Conservation (phyloP, 2,329 filamentous ascomycete species). For the Lachnellula occidentalis region DNA sequence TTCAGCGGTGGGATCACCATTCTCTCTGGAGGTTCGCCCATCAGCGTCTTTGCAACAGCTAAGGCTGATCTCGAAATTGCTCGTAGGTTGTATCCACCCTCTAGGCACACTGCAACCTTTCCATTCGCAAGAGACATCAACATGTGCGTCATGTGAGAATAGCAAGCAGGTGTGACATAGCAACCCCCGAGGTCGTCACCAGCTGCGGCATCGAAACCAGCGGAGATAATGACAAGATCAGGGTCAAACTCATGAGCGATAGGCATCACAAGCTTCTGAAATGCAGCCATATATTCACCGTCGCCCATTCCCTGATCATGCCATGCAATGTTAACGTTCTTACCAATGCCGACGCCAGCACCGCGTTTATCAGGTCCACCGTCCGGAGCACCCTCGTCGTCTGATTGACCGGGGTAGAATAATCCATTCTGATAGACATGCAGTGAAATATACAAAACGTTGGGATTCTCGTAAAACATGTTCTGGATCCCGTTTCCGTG, state of each 20-base stretch:
- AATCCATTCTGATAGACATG: constrained; percentile 79
- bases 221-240: constrained; percentile 90
- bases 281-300: constrained; percentile 93
- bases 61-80: constrained; percentile 91
- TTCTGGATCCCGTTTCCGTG: constrained; percentile 92
- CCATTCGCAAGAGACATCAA: constrained; percentile 90
- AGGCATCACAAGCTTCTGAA: constrained; percentile 94
- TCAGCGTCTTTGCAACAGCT: constrained; percentile 84
- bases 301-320: constrained; percentile 80
- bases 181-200: constrained; percentile 91
- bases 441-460: constrained; percentile 90
- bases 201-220: constrained; percentile 91
- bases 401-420: constrained; percentile 75
- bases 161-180: constrained; percentile 84
- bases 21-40: constrained; percentile 81
- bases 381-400: constrained; percentile 55
- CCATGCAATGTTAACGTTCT: constrained; percentile 64
- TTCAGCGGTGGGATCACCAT: constrained; percentile 53
- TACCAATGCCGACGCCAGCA: constrained; percentile 48
- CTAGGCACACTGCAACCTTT: constrained; percentile 85
- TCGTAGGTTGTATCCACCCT: constrained; percentile 90
- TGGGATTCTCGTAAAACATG: constrained; percentile 91
- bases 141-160: constrained; percentile 99
- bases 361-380: constrained; percentile 58
- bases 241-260: constrained; percentile 91